phyloP scores from a whole-genome alignment of 805 yeast species.

The Candida ovalis region DNA sequence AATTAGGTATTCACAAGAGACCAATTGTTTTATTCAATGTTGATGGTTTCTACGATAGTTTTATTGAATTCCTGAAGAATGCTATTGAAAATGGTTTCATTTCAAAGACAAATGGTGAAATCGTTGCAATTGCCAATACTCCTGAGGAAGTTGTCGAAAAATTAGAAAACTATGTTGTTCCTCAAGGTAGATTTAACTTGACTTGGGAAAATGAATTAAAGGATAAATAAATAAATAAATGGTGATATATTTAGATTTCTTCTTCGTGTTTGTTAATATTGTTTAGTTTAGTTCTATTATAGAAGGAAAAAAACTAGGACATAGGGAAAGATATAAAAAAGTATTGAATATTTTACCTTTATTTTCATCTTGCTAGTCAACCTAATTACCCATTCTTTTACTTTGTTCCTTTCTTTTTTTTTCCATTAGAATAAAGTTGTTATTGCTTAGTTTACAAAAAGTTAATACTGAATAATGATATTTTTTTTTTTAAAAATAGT shows the following conservation, averaged over 20 bases:
- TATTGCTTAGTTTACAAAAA: too few relatives aligned
- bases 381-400: too few relatives aligned
- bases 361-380: too few relatives aligned
- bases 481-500: too few relatives aligned
- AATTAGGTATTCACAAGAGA: conserved; percentile 76
- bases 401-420: not conserved
- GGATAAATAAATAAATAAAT: not conserved
- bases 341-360: not conserved
- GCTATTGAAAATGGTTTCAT: conserved; percentile 66
- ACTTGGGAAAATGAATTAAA: conserved; percentile 47
- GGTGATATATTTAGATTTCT: too few relatives aligned
- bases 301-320: conserved; percentile 20
- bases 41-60: conserved; percentile 73
- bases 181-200: conserved; percentile 72
- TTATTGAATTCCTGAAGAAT: conserved; percentile 55
- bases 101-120: conserved; percentile 57
- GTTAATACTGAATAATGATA: too few relatives aligned
- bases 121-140: conserved; percentile 62
- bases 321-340: not conserved
- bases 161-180: conserved; percentile 56
- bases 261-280: too few relatives aligned
- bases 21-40: conserved; percentile 76
- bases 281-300: too few relatives aligned
- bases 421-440: too few relatives aligned
- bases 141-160: conserved; percentile 65